Evolutionary conservation across 306 rosid genomes (phyloP).

Genomic region (Neltuma alba): DNA sequence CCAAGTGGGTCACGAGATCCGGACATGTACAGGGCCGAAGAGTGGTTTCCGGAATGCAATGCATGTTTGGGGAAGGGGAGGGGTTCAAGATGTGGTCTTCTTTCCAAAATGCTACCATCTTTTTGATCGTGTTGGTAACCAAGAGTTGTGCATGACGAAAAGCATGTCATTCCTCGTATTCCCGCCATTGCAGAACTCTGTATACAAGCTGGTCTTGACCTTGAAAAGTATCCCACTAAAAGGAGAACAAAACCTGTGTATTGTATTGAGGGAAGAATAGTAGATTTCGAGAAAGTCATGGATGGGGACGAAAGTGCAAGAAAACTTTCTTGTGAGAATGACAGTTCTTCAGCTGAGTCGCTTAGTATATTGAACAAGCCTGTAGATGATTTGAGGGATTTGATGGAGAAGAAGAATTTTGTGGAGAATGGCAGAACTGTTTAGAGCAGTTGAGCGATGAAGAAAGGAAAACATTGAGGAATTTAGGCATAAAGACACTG

Average conservation of each 20-base stretch:
- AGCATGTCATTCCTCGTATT: conserved; percentile 50
- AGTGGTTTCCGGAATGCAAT: conserved; percentile 63
- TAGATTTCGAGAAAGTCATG: conserved; percentile 66
- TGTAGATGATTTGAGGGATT: conserved; percentile 27
- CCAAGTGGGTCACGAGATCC: conserved; percentile 74
- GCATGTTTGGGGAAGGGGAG: conserved; percentile 79
- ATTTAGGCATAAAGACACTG: conserved; percentile 52
- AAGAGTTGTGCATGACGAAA: conserved; percentile 80
- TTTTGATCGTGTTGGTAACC: conserved; percentile 83
- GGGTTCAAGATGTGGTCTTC: conserved; percentile 60
- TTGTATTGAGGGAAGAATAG: conserved; percentile 84
- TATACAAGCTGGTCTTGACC: conserved; percentile 83
- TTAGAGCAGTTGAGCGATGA: conserved; percentile 37
- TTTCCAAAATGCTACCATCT: conserved; percentile 82
- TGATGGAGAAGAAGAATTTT: conserved; percentile 35
- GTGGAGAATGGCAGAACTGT: conserved; percentile 33
- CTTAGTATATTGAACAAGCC: conserved; percentile 22
- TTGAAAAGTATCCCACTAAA: conserved; percentile 59
- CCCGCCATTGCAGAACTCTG: conserved; percentile 88
- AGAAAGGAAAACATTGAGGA: conserved; percentile 38
- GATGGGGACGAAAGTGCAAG: conserved; percentile 37
- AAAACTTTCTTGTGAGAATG: conserved; percentile 25
- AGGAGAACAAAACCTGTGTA: conserved; percentile 88
- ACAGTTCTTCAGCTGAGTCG: conserved; percentile 24
- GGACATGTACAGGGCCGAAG: conserved; percentile 68